Evolutionary conservation across 352 stramenopile species (phyloP).

Genomic region (Pythium insidiosum): DNA sequence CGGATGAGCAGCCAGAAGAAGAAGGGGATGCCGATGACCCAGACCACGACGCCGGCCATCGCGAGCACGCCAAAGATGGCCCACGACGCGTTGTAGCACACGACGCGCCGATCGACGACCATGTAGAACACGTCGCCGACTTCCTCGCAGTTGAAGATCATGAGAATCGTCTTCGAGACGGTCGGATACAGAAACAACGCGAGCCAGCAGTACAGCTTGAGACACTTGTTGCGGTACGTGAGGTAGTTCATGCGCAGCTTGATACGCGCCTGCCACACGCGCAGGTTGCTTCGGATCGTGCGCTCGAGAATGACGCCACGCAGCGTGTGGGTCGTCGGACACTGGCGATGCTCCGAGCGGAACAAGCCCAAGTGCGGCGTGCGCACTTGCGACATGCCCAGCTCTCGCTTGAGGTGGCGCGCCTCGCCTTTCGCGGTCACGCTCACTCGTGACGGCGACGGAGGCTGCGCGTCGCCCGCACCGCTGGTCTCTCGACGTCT

Average conservation of each 20-base stretch:
- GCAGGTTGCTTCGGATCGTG: constrained; percentile 60
- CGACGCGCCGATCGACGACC: constrained; percentile 51
- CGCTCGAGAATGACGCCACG: constrained; percentile 44
- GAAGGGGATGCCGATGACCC: constrained; percentile 70
- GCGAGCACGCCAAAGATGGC: constrained; percentile 50
- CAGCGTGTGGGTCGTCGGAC: constrained; percentile 36
- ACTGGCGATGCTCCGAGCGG: constrained; percentile 38
- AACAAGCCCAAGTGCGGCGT: constrained; percentile 64
- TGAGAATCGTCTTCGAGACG: constrained; percentile 72
- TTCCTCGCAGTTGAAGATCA: constrained; percentile 77
- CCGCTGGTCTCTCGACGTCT: background rate
- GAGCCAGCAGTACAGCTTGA: constrained; percentile 76
- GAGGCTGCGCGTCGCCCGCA: background rate
- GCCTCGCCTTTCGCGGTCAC: constrained; percentile 17
- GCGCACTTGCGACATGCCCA: constrained; percentile 66
- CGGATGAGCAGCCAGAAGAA: constrained; percentile 76
- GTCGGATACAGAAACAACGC: constrained; percentile 68
- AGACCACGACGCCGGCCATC: constrained; percentile 45
- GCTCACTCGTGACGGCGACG: background rate
- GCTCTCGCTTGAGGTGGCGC: constrained; percentile 45
- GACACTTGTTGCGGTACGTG: constrained; percentile 72
- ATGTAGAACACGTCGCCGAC: constrained; percentile 50
- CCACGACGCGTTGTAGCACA: constrained; percentile 66
- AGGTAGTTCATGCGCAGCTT: constrained; percentile 82
- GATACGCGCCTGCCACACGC: constrained; percentile 67